These are phyloP conservation scores for Cordyceps cicadae DNA, from an alignment of 2,329 filamentous ascomycete genomes.

Conservation along the genomic window DNA sequence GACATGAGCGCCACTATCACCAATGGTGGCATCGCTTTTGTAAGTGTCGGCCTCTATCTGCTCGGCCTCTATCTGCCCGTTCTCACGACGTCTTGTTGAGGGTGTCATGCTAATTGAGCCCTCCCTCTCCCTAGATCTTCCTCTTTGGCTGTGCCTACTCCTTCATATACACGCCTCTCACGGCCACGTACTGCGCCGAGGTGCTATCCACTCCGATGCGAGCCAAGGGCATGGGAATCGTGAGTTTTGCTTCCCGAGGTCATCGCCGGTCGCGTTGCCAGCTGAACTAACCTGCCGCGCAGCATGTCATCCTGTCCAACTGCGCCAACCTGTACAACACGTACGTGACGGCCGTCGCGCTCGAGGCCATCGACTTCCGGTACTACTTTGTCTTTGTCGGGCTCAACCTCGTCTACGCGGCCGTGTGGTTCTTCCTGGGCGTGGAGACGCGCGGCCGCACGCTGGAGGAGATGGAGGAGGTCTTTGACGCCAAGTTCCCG, in stretches of 20 bases:
- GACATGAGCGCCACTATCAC: slow-evolving; percentile 27
- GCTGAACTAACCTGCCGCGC: background rate
- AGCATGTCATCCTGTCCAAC: slow-evolving; percentile 22
- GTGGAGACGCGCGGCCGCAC: slow-evolving; percentile 25
- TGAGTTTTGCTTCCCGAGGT: slow-evolving; percentile 15
- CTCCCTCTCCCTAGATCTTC: slow-evolving; percentile 30
- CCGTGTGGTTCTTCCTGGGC: slow-evolving; percentile 22
- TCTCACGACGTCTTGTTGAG: background rate
- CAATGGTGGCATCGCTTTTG: slow-evolving; percentile 38
- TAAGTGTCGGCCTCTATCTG: slow-evolving; percentile 14
- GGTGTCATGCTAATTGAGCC: background rate
- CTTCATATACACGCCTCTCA: slow-evolving; percentile 42
- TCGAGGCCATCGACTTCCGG: slow-evolving; percentile 23
- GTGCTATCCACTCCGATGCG: slow-evolving; percentile 25
- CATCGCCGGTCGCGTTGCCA: too few relatives aligned
- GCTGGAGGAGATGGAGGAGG: slow-evolving; percentile 37
- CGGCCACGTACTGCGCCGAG: slow-evolving; percentile 28
- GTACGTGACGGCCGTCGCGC: slow-evolving; percentile 23
- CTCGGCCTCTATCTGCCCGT: too few relatives aligned
- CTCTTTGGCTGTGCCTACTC: slow-evolving; percentile 45
- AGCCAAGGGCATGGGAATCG: slow-evolving; percentile 28
- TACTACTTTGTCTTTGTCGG: slow-evolving; percentile 27
- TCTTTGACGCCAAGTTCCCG: slow-evolving; percentile 29
- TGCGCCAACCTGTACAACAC: slow-evolving; percentile 26
- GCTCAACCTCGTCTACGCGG: slow-evolving; percentile 22